Percentiles rank a stretch among this genome's conserved stretches.
Conservation (phyloP, 2,329 filamentous ascomycete species). For the Fusarium falciforme region DNA sequence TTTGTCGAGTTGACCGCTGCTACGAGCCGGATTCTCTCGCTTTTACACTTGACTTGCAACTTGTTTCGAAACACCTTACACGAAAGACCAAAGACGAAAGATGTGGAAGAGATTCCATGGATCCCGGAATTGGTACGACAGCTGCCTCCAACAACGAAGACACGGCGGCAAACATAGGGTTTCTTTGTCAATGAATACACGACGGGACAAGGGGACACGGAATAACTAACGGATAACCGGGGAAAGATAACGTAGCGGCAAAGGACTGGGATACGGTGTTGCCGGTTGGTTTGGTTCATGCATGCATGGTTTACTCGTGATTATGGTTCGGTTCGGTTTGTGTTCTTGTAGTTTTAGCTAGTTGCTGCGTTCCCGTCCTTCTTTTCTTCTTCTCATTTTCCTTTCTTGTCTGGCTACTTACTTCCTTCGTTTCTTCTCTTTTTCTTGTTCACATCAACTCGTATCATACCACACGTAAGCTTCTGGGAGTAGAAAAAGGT, state of each 20-base stretch:
- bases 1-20: not conserved
- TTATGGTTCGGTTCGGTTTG: slow-evolving; percentile 1
- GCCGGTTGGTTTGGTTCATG: slow-evolving; percentile 3
- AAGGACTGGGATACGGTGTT: slow-evolving; percentile 24
- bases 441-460: slow-evolving; percentile 8
- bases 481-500: slow-evolving; percentile 44
- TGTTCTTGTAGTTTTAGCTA: slow-evolving; percentile 33
- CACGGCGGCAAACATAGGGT: slow-evolving; percentile 14
- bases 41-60: slow-evolving; percentile 18
- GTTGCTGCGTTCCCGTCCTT: slow-evolving; percentile 12
- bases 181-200: slow-evolving; percentile 34
- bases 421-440: slow-evolving; percentile 16
- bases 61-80: slow-evolving; percentile 11
- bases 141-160: slow-evolving; percentile 16
- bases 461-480: slow-evolving; percentile 43
- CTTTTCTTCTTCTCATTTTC: slow-evolving; percentile 4
- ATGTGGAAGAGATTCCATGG: slow-evolving; percentile 1
- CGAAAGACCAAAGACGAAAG: slow-evolving; percentile 6
- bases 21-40: not conserved
- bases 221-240: slow-evolving; percentile 31
- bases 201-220: slow-evolving; percentile 22
- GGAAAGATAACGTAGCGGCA: slow-evolving; percentile 27
- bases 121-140: slow-evolving; percentile 1
- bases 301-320: slow-evolving; percentile 15
- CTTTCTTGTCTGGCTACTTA: slow-evolving; percentile 26